Base-by-base conservation (phyloP, 208 protist species). In the Leishmania lainsoni region DNA sequence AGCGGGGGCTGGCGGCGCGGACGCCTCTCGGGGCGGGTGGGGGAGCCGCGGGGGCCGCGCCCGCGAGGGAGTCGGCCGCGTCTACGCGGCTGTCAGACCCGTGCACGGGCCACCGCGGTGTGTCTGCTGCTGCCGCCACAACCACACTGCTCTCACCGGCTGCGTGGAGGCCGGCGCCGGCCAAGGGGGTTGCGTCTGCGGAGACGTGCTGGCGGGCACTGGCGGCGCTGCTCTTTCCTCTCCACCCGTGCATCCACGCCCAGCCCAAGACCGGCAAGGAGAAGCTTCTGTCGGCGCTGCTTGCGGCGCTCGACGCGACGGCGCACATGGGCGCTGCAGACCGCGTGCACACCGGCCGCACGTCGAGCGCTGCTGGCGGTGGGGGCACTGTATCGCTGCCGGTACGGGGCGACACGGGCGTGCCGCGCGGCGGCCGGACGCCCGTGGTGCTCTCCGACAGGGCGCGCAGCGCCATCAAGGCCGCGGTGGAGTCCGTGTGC, bases 401-500 rank as follows among this genome's bases (percentile, higher is more conserved):
- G 22, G n/a, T 54, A 26, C 51, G 45, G 63, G 22, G 61, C 12
- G 3, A 54, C 35, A 42, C 49, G 29, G 52, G 54, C 26, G 14
- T 58, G 20, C 39, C 16, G 8, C 48, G 56, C 42, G 52, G 68
- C 5, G 17, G 68, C 45, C 29, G 20, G 68, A 49, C 26, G 68
- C 77, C 22, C 42, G 66, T 9, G 17, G 49, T 51, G 32, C 48
- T 83, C 0, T 80, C 76, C n/a, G 76, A 83, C 32, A 83, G 74
- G 72, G 73, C 70, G 42, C 61, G 78, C 29, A 35, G 49, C 12
- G 85, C 90, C 16, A 83, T 95, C 29, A 85, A 86, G 52, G 75
- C 83, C 5, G 78, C 87, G 0, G 88, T 90, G 10, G 90, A 95
- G 82, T 88, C 89, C 0, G 68, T 89, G 52, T 95, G 91, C 75